Evolutionary conservation across 2,329 filamentous ascomycete species (phyloP).

Genomic region (Graphium sp.): DNA sequence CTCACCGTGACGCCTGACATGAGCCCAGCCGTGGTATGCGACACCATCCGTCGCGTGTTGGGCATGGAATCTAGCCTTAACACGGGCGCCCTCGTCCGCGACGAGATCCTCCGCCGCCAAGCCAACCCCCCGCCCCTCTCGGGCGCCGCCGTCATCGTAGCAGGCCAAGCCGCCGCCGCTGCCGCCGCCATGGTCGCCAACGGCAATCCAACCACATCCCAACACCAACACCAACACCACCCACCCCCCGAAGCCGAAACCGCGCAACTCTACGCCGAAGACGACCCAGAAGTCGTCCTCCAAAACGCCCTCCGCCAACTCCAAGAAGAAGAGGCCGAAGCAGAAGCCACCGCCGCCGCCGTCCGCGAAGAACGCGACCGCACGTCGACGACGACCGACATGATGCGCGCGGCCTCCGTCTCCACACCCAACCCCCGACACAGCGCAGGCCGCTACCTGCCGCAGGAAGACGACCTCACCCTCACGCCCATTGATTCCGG

Average conservation of each 20-base stretch:
- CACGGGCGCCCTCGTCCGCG: conserved; percentile 38
- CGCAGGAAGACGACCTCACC: conserved; percentile 21
- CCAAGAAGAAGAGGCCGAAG: conserved; percentile 41
- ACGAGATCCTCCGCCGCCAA: conserved; percentile 30
- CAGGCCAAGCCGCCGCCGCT: conserved; percentile 1
- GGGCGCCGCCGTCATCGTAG: conserved; percentile 4
- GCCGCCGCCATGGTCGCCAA: conserved; percentile 2
- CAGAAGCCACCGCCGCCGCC: conserved; percentile 37
- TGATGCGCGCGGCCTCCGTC: conserved; percentile 10
- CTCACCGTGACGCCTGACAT: conserved; percentile 41
- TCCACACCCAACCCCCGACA: conserved; percentile 10
- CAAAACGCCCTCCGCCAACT: conserved; percentile 41
- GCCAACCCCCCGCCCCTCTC: conserved; percentile 6
- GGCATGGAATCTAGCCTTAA: conserved; percentile 36
- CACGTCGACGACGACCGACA: no score
- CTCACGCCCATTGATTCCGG: conserved; percentile 37
- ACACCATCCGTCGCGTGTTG: conserved; percentile 35
- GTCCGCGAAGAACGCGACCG: conserved; percentile 34
- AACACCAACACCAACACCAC: conserved; percentile 10
- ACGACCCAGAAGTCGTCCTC: conserved; percentile 40
- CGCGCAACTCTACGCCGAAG: conserved; percentile 25
- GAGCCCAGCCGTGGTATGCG: conserved; percentile 40
- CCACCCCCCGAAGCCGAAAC: conserved; percentile 9
- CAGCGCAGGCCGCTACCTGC: conserved; percentile 7
- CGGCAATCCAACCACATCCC: conserved; percentile 7